Evolutionary conservation across 1,139 yeast species (phyloP).

Genomic region (Zygoascus hellenicus): DNA sequence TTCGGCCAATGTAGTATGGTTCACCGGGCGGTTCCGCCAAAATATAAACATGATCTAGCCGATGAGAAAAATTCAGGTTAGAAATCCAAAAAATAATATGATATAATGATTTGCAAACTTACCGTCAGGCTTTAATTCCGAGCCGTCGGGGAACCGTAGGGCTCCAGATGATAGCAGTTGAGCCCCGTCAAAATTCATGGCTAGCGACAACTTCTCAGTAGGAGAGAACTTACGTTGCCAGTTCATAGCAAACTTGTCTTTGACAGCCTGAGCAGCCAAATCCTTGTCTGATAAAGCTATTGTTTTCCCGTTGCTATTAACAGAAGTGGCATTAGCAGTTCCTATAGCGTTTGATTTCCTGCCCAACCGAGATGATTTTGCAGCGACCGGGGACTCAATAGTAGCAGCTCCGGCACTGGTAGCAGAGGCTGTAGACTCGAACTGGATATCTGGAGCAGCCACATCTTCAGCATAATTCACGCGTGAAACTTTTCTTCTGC

Average conservation of each 20-base stretch:
- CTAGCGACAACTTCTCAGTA: constrained; percentile 25
- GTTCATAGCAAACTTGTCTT: constrained; percentile 28
- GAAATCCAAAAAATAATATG: background rate
- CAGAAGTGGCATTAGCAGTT: background rate
- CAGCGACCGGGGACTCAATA: background rate
- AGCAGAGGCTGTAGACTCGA: constrained; percentile 1
- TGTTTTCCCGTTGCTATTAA: background rate
- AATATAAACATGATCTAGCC: constrained; percentile 67
- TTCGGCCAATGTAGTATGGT: constrained; percentile 83
- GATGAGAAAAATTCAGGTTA: constrained; percentile 5
- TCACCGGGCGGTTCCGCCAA: constrained; percentile 93
- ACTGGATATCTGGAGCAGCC: constrained; percentile 10
- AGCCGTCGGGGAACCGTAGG: constrained; percentile 33
- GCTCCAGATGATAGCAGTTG: constrained; percentile 33
- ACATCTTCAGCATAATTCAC: constrained; percentile 30
- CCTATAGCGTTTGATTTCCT: background rate
- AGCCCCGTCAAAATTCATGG: constrained; percentile 40
- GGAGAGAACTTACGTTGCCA: constrained; percentile 33
- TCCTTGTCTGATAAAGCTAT: constrained; percentile 6
- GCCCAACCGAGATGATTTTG: background rate
- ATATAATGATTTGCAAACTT: constrained; percentile 9
- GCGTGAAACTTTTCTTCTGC: constrained; percentile 26
- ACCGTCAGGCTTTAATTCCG: constrained; percentile 32
- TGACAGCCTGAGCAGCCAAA: constrained; percentile 2
- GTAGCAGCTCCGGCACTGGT: constrained; percentile 5